These are phyloP conservation scores for Penicillium steckii DNA, from an alignment of 495 filamentous ascomycete species.

Conservation along the genomic window DNA sequence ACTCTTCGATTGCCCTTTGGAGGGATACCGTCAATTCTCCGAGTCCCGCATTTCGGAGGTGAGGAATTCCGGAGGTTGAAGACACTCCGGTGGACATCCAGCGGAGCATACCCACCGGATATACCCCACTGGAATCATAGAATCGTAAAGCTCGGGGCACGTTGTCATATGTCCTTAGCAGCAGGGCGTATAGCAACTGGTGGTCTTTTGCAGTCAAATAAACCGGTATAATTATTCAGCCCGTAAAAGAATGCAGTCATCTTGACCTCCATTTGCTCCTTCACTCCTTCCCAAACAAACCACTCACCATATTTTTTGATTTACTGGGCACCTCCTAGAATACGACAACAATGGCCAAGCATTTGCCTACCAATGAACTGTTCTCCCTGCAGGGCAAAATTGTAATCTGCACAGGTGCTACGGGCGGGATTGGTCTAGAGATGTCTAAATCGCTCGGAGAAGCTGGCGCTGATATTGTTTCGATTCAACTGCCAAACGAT, in stretches of 20 bases:
- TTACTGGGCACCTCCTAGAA: background rate
- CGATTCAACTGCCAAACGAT: background rate
- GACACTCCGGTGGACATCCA: background rate
- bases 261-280: too few species aligned
- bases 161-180: too few species aligned
- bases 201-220: too few species aligned
- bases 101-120: background rate
- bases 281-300: background rate
- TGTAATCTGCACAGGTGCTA: background rate
- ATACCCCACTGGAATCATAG: background rate
- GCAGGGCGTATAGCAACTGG: too few species aligned
- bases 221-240: too few species aligned
- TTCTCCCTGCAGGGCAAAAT: background rate
- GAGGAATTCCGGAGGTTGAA: too few species aligned
- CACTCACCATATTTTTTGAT: background rate
- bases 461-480: background rate
- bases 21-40: too few species aligned
- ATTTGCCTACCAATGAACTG: background rate
- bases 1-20: too few species aligned
- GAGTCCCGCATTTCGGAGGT: too few species aligned
- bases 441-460: background rate
- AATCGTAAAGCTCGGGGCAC: background rate
- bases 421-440: background rate
- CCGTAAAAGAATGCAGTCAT: too few species aligned
- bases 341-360: background rate